A percentile compares a stretch with the other conserved stretches of the same genome.
These are phyloP conservation scores for Pseudomicrostroma phylloplanum DNA, from an alignment of 1,284 basidiomycete genomes.

Conservation along the genomic window DNA sequence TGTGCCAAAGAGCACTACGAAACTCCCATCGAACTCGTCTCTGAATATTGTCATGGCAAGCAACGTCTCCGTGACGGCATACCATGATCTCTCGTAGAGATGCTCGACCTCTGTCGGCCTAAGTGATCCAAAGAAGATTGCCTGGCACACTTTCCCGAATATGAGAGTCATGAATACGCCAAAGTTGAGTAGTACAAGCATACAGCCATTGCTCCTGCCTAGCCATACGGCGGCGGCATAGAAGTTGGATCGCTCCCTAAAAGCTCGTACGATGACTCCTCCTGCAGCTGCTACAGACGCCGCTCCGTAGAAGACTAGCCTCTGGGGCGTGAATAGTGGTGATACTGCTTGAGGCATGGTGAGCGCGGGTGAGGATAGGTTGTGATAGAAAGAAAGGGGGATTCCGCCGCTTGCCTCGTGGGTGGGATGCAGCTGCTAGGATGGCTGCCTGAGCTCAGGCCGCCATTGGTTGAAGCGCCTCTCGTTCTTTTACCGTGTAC, in stretches of 20 bases:
- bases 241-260: constrained; percentile 81
- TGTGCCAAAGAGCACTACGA: constrained; percentile 83
- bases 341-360: constrained; percentile 10
- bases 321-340: constrained; percentile 19
- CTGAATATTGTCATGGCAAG: constrained; percentile 94
- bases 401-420: no score
- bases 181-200: constrained; percentile 72
- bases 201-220: constrained; percentile 71
- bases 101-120: constrained; percentile 87
- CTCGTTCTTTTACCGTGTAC: no score
- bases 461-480: no score
- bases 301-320: constrained; percentile 33
- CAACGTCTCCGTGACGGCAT: constrained; percentile 91
- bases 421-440: no score
- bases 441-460: no score
- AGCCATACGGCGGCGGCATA: constrained; percentile 86
- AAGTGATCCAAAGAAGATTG: constrained; percentile 84
- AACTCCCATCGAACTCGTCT: constrained; percentile 65
- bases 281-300: constrained; percentile 26
- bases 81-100: constrained; percentile 90
- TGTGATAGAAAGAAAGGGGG: no score
- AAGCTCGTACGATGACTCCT: constrained; percentile 58
- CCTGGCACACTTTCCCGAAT: constrained; percentile 70
- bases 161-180: constrained; percentile 70
- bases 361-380: no score